phyloP scores from a whole-genome alignment of 164 flowering plant species.

The Piper betle region DNA sequence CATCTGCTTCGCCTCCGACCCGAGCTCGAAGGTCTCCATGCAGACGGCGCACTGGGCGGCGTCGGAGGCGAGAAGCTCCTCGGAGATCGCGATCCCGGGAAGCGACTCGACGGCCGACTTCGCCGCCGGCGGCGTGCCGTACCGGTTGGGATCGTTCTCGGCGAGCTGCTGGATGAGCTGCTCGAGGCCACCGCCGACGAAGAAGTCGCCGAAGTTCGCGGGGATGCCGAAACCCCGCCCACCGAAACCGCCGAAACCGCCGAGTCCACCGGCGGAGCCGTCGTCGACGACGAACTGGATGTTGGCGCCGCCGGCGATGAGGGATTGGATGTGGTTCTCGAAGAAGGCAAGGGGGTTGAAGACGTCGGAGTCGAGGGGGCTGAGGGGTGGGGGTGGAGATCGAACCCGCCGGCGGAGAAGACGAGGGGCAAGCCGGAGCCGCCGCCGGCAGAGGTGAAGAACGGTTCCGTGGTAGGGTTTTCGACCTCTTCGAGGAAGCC shows the following conservation, averaged over 20 bases:
- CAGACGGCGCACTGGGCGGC: conserved; percentile 78
- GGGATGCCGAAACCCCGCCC: conserved; percentile 22
- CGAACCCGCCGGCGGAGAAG: not conserved
- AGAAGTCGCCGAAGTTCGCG: conserved; percentile 55
- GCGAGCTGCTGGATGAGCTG: conserved; percentile 89
- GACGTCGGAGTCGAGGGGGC: conserved; percentile 15
- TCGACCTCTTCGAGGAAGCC: conserved; percentile 76
- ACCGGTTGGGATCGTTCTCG: conserved; percentile 80
- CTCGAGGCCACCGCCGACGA: conserved; percentile 80
- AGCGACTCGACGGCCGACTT: conserved; percentile 50
- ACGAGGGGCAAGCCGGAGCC: too few species aligned
- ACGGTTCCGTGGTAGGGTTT: conserved; percentile 26
- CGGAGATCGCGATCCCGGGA: conserved; percentile 33
- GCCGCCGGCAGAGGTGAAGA: conserved; percentile 9
- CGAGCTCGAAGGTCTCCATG: conserved; percentile 55
- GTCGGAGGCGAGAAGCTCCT: conserved; percentile 39
- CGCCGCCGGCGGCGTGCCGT: conserved; percentile 87
- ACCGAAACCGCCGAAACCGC: not conserved
- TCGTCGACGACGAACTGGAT: conserved; percentile 62
- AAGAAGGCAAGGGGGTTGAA: conserved; percentile 57
- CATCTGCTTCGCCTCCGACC: conserved; percentile 55
- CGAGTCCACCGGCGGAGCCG: conserved; percentile 13
- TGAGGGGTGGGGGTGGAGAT: not conserved
- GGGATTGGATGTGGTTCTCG: conserved; percentile 39
- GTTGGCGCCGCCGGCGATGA: conserved; percentile 54